Percentiles rank a stretch among this genome's conserved stretches.
phyloP scores from a whole-genome alignment of 257 asterid species.

The Coffea eugenioides region DNA sequence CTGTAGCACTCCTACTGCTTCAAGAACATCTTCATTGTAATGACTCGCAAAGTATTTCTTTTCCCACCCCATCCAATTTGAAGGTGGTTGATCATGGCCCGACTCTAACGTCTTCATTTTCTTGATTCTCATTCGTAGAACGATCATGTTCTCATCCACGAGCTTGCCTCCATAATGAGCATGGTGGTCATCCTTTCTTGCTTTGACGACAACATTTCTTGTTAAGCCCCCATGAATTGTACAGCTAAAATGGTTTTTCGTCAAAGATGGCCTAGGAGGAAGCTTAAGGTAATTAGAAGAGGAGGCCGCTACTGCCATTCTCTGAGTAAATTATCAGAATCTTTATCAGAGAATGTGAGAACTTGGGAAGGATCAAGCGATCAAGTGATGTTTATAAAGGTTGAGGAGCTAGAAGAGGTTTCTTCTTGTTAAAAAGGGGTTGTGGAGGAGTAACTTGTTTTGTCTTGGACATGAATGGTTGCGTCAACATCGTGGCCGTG shows the following conservation, averaged over 20 bases:
- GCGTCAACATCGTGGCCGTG: slow-evolving; percentile 7
- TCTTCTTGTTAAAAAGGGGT: no score
- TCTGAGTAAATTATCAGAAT: background rate
- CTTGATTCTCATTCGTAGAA: slow-evolving; percentile 61
- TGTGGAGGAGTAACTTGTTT: background rate
- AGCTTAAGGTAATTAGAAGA: slow-evolving; percentile 6
- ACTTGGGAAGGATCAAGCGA: background rate
- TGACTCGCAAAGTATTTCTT: slow-evolving; percentile 32
- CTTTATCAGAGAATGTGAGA: background rate
- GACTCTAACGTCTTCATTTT: slow-evolving; percentile 40
- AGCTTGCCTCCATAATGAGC: slow-evolving; percentile 22
- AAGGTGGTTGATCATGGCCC: slow-evolving; percentile 12
- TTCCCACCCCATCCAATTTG: slow-evolving; percentile 65
- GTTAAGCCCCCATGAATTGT: background rate
- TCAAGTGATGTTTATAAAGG: background rate
- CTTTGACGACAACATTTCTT: slow-evolving; percentile 12
- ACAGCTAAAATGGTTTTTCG: background rate
- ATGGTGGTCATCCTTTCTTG: slow-evolving; percentile 23
- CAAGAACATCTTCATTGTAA: slow-evolving; percentile 51
- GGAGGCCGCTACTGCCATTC: background rate
- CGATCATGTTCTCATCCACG: slow-evolving; percentile 52
- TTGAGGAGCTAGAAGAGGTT: background rate
- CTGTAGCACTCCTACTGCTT: slow-evolving; percentile 46
- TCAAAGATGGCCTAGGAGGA: background rate
- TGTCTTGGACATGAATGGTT: slow-evolving; percentile 5